A percentile compares a stretch with the other conserved stretches of the same genome.
Conservation (phyloP, 2,329 filamentous ascomycete genomes). For the Colletotrichum spinosum region DNA sequence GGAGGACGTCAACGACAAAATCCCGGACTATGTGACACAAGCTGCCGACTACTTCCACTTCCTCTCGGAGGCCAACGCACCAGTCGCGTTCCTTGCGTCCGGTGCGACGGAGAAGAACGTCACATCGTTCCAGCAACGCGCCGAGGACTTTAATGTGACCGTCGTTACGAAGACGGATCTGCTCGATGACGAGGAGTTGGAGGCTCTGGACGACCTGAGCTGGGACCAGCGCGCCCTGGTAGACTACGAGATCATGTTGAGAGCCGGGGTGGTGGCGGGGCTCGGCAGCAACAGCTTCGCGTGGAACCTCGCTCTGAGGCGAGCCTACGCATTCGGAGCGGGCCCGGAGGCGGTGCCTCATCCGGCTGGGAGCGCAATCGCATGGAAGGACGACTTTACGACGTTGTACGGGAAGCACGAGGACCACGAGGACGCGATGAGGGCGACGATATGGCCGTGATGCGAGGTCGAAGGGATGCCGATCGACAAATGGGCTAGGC, state of each 20-base stretch:
- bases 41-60: conserved; percentile 46
- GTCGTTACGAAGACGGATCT: conserved; percentile 58
- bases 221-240: conserved; percentile 63
- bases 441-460: conserved; percentile 35
- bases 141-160: conserved; percentile 49
- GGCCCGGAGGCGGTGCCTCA: conserved; percentile 24
- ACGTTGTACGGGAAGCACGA: conserved; percentile 45
- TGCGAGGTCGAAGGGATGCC: background rate
- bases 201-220: conserved; percentile 49
- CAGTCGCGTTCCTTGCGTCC: conserved; percentile 56
- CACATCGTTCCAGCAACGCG: conserved; percentile 49
- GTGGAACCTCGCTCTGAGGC: conserved; percentile 59
- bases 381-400: conserved; percentile 49
- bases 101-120: conserved; percentile 51
- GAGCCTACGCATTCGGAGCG: conserved; percentile 44
- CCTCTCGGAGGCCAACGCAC: conserved; percentile 42
- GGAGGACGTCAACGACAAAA: conserved; percentile 42
- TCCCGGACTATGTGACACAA: conserved; percentile 48
- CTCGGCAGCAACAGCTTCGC: conserved; percentile 58
- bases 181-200: conserved; percentile 50
- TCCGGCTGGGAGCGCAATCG: conserved; percentile 35
- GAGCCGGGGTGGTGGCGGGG: conserved; percentile 56
- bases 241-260: conserved; percentile 62
- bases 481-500: conserved; percentile 2
- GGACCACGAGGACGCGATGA: conserved; percentile 44